Evolutionary conservation across 1,284 basidiomycete species (phyloP).

Genomic region (Termitomyces sp.): DNA sequence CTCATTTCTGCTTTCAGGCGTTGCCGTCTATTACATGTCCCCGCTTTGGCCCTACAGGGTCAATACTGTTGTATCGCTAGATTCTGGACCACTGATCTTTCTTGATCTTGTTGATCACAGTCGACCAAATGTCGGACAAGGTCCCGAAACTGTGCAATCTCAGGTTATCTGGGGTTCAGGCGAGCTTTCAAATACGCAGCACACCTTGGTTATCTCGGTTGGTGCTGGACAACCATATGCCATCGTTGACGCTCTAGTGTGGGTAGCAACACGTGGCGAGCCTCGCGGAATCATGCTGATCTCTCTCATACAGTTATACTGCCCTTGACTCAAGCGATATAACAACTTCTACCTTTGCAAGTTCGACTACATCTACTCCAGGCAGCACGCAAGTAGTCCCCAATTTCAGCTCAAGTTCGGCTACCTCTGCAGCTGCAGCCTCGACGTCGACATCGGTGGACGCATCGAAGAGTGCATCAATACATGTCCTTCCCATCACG

Average conservation of each 20-base stretch:
- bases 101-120: constrained; percentile 32
- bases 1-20: constrained; percentile 23
- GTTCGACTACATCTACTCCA: not conserved
- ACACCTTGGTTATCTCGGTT: constrained; percentile 29
- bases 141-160: constrained; percentile 30
- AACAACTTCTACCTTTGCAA: constrained; percentile 6
- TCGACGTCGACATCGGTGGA: constrained; percentile 10
- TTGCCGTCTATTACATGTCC: constrained; percentile 33
- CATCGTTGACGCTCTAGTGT: constrained; percentile 32
- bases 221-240: constrained; percentile 27
- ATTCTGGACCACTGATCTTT: constrained; percentile 23
- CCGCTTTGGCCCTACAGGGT: constrained; percentile 36
- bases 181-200: constrained; percentile 25
- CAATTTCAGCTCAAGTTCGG: constrained; percentile 3
- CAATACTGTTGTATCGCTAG: constrained; percentile 30
- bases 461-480: constrained; percentile 12
- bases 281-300: constrained; percentile 3
- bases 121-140: constrained; percentile 22
- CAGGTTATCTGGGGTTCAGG: constrained; percentile 29
- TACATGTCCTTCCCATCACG: constrained; percentile 23
- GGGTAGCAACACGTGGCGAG: constrained; percentile 13
- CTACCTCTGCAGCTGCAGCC: constrained; percentile 4
- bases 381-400: not conserved
- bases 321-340: constrained; percentile 14
- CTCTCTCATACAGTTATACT: constrained; percentile 14